Conservation (phyloP, 371 early-diverging fungal species). For the Paramicrosporidium saccamoebae region DNA sequence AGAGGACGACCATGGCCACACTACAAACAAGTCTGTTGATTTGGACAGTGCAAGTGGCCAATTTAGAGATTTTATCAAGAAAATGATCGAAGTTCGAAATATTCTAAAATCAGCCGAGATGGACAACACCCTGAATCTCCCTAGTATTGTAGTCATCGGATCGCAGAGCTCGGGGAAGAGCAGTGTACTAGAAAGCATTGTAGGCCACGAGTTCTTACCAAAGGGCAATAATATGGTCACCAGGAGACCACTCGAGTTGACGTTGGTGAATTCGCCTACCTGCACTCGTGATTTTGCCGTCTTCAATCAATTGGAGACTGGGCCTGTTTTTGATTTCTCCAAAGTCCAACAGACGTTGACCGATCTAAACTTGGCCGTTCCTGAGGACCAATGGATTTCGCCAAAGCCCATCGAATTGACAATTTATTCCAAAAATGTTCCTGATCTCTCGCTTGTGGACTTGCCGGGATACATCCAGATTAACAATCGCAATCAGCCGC, state of each 20-base stretch:
- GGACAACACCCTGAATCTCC: constrained; percentile 37
- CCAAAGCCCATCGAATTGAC: constrained; percentile 70
- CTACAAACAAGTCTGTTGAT: constrained; percentile 11
- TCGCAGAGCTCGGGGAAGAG: constrained; percentile 94
- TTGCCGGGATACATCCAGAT: constrained; percentile 95
- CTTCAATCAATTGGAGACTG: constrained; percentile 63
- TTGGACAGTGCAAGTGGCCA: no score
- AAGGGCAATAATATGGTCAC: constrained; percentile 98
- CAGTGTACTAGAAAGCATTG: constrained; percentile 93
- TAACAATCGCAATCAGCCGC: constrained; percentile 74
- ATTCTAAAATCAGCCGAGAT: constrained; percentile 40
- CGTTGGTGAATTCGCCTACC: constrained; percentile 65
- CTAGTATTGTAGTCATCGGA: constrained; percentile 90
- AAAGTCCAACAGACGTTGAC: constrained; percentile 57
- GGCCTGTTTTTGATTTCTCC: constrained; percentile 47
- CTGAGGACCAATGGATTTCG: constrained; percentile 68
- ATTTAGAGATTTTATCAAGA: constrained; percentile 60
- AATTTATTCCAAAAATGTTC: constrained; percentile 69
- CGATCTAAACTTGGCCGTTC: constrained; percentile 68
- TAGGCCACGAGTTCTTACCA: constrained; percentile 90
- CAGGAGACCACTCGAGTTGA: constrained; percentile 86
- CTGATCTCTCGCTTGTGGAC: constrained; percentile 87
- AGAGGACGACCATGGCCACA: constrained; percentile 1
- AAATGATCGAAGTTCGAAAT: constrained; percentile 68
- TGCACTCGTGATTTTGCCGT: constrained; percentile 61